These are phyloP conservation scores for Beta macrorhiza DNA, from an alignment of 179 eudicot species.

Conservation along the genomic window DNA sequence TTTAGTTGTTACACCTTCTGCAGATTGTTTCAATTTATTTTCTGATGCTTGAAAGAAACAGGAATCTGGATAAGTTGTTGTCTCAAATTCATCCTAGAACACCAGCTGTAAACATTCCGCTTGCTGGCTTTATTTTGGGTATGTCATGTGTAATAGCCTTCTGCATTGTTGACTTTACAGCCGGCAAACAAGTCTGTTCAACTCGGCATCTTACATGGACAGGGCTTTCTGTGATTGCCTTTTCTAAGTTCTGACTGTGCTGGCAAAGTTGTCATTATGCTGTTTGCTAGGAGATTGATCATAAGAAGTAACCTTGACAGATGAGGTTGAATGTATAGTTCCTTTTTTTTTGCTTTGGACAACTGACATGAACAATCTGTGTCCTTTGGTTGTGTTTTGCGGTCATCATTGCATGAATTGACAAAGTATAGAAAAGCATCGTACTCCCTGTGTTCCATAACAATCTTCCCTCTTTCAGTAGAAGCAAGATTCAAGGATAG, in stretches of 20 bases:
- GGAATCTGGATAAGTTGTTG: constrained; percentile 32
- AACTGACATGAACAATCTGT: neutral
- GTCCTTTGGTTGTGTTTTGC: neutral
- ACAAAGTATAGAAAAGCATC: no score
- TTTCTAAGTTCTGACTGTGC: neutral
- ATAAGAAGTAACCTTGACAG: neutral
- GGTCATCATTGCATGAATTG: neutral
- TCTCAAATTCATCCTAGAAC: constrained; percentile 27
- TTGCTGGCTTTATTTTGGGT: constrained; percentile 89
- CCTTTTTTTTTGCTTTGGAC: neutral
- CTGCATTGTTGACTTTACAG: neutral
- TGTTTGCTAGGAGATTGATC: neutral
- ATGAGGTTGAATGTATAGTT: neutral
- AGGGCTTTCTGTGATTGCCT: neutral
- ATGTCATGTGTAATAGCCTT: constrained; percentile 20
- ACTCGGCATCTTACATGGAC: neutral
- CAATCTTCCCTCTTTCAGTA: no score
- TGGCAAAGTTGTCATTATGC: neutral
- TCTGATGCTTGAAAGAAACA: constrained; percentile 52
- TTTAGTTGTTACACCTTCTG: constrained; percentile 12
- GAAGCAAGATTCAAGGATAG: no score
- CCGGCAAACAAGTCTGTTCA: neutral
- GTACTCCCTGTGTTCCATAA: no score
- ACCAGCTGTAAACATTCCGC: constrained; percentile 46
- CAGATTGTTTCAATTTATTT: constrained; percentile 74